Evolutionary conservation across 345 rosid genomes (phyloP), one percentile per base, ranked within the genome.

Genomic region (Citrus unshiu): DNA sequence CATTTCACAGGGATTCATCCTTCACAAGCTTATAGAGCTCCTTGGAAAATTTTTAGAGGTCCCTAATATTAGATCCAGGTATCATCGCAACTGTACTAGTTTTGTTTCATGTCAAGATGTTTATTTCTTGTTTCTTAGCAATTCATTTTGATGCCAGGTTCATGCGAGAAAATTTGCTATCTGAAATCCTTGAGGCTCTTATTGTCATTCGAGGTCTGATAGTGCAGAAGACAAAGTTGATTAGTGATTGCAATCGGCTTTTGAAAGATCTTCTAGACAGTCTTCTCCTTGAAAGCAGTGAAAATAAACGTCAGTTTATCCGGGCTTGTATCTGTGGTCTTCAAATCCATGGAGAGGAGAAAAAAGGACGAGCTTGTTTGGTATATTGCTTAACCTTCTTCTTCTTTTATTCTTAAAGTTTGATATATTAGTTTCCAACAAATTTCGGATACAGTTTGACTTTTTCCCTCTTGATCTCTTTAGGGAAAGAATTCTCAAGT

Each of bases 201-300:
- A 96, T 93, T 78, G 95, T 96, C 80, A 96, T 94, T 68, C 94
- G 93, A 61, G 94, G 99, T 79, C 84, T 96, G 86, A 89, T 96
- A 83, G 98, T 96, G 75, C 99, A 96, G 88, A 96, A 96, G 93
- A 96, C 99, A 58, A 96, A 96, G 87, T 83, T 96, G 81, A 96
- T 96, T 69, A 93, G 92, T 85, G 99, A 96, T 83, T 94, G 99
- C 87, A 90, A 93, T 86, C 89, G 90, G 64, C 95, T 93, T 83
- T 89, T 96, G 30, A 94, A 90, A 75, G 99, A 96, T 86, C 97
- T 94, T 79, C 84, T 96, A 34, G 98, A 96, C 72, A 90, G 98
- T 81, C 98, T 96, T 84, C 89, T 96, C 80, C 92, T 96, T 80
- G 99, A 96, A 88, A 96, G 97, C 84, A 90, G 95, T 84, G 98